Conservation (phyloP, 805 yeast genomes). For the Zygosaccharomyces bailii region DNA sequence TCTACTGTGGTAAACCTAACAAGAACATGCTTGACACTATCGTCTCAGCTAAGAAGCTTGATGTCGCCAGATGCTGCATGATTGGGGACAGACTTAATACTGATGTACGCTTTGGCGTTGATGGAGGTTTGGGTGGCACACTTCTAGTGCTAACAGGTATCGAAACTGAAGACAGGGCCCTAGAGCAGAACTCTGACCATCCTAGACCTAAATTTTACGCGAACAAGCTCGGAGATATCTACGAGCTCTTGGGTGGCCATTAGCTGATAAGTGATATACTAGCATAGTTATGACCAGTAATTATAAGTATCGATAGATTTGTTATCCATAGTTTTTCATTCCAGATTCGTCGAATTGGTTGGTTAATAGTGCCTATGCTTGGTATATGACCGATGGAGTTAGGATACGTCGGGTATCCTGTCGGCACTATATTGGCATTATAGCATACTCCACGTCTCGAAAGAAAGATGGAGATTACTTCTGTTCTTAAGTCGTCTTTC, state of each 20-base stretch:
- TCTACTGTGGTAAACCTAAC: conserved; percentile 90
- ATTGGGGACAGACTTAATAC: conserved; percentile 94
- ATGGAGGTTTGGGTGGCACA: conserved; percentile 78
- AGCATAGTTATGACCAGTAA: neutral
- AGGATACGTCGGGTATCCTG: too few relatives aligned
- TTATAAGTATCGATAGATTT: neutral
- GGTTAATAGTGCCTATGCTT: too few relatives aligned
- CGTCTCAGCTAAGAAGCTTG: conserved; percentile 56
- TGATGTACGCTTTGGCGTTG: conserved; percentile 86
- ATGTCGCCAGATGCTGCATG: conserved; percentile 71
- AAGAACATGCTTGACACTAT: conserved; percentile 88
- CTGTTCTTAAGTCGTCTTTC: neutral
- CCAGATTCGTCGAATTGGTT: too few relatives aligned
- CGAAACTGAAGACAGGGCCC: conserved; percentile 66
- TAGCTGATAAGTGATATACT: neutral
- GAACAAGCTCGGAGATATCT: conserved; percentile 71
- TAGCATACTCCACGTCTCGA: too few relatives aligned
- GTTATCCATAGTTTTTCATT: too few relatives aligned
- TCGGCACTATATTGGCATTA: too few relatives aligned
- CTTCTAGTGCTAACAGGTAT: conserved; percentile 88
- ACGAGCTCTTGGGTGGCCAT: conserved; percentile 37
- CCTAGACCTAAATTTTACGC: conserved; percentile 65
- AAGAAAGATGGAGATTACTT: too few relatives aligned
- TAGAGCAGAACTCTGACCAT: conserved; percentile 34
- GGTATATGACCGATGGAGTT: too few relatives aligned